phyloP scores from a whole-genome alignment of 2,329 filamentous ascomycete species.

The Fusarium sp. region DNA sequence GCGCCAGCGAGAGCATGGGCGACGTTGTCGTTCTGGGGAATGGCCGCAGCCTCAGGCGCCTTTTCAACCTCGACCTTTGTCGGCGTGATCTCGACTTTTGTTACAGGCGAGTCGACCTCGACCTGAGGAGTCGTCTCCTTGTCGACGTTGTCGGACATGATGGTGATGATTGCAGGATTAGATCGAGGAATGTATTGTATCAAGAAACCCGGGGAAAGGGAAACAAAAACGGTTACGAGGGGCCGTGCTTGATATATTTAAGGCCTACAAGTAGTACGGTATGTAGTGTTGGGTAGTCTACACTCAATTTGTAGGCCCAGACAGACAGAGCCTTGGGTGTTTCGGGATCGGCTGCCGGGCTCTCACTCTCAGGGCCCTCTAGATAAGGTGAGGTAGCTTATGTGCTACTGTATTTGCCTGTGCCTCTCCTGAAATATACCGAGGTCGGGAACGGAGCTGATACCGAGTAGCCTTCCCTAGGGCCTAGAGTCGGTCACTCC shows the following conservation, averaged over 20 bases:
- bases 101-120: conserved; percentile 31
- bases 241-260: conserved; percentile 36
- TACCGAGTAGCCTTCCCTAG: conserved; percentile 35
- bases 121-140: conserved; percentile 39
- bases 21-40: conserved; percentile 94
- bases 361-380: conserved; percentile 15
- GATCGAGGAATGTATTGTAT: conserved; percentile 8
- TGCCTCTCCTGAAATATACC: conserved; percentile 33
- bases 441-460: conserved; percentile 38
- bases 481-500: conserved; percentile 31
- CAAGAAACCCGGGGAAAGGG: conserved; percentile 28
- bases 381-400: neutral
- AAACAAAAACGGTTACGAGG: conserved; percentile 23
- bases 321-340: neutral
- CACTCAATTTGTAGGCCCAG: conserved; percentile 10
- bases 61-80: conserved; percentile 48
- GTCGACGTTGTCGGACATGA: conserved; percentile 39
- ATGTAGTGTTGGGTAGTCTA: neutral
- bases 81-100: conserved; percentile 37
- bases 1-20: conserved; percentile 93
- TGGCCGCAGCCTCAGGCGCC: conserved; percentile 58
- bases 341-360: conserved; percentile 30
- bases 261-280: neutral
- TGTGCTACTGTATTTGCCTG: neutral
- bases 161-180: neutral